These are phyloP conservation scores for Fusarium clavum DNA, from an alignment of 2,329 filamentous ascomycete genomes.

Conservation along the genomic window DNA sequence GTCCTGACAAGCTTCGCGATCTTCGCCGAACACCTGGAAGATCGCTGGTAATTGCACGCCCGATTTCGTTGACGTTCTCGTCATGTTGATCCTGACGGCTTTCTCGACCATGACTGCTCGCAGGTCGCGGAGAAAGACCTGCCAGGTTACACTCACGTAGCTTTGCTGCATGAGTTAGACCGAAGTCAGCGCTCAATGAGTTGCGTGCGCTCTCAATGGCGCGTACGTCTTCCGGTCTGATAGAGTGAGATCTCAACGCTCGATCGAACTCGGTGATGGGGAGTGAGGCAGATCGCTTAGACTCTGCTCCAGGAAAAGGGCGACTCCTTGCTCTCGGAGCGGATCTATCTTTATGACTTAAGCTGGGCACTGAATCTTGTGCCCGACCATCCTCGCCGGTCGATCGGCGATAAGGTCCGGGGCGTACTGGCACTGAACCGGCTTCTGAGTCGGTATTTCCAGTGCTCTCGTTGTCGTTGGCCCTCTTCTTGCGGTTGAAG, in stretches of 20 bases:
- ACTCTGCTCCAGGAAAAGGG: constrained; percentile 52
- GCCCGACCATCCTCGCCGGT: constrained; percentile 29
- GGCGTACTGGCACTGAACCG: constrained; percentile 44
- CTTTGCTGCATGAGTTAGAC: constrained; percentile 50
- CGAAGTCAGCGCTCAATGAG: constrained; percentile 62
- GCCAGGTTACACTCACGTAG: constrained; percentile 57
- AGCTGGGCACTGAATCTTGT: constrained; percentile 28
- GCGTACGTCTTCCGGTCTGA: constrained; percentile 66
- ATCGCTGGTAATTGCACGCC: constrained; percentile 71
- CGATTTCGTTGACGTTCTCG: constrained; percentile 66
- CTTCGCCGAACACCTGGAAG: constrained; percentile 62
- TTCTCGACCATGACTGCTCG: constrained; percentile 67
- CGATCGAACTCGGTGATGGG: constrained; percentile 71
- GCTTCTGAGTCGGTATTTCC: constrained; percentile 42
- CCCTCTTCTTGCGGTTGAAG: constrained; percentile 69
- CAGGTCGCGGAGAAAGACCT: constrained; percentile 70
- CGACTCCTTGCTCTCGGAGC: constrained; percentile 55
- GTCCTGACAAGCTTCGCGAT: constrained; percentile 69
- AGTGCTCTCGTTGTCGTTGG: constrained; percentile 32
- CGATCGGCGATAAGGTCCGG: constrained; percentile 35
- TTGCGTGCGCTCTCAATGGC: constrained; percentile 66
- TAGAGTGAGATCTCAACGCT: constrained; percentile 70
- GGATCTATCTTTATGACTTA: constrained; percentile 34
- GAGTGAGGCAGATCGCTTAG: constrained; percentile 68
- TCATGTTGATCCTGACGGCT: constrained; percentile 53